These are phyloP conservation scores for Spergularia azorica DNA, from an alignment of 179 eudicot genomes.

Conservation along the genomic window DNA sequence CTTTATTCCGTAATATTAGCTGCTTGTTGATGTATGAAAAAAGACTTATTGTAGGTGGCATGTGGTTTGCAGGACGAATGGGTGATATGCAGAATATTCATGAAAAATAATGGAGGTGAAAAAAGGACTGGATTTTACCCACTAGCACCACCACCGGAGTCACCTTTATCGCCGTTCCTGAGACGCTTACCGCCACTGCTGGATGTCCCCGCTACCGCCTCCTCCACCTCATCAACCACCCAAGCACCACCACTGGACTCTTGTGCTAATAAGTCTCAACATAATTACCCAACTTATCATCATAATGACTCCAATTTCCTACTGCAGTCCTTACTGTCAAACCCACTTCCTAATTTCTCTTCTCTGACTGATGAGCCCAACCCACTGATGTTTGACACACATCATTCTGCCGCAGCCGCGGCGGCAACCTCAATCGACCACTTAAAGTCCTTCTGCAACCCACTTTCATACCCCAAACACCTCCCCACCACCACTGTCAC, in stretches of 20 bases:
- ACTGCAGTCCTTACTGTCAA: constrained; percentile 23
- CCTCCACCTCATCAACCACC: constrained; percentile 14
- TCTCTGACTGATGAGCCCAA: neutral
- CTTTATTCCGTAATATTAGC: neutral
- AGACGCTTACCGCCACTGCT: constrained; percentile 28
- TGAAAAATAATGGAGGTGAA: constrained; percentile 51
- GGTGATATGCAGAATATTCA: constrained; percentile 79
- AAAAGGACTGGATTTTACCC: constrained; percentile 34
- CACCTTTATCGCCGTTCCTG: constrained; percentile 14
- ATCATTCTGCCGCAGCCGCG: neutral
- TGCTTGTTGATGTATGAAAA: neutral
- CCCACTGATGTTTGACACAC: neutral
- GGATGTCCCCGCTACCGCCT: constrained; percentile 14
- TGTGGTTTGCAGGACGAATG: constrained; percentile 64
- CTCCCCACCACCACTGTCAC: neutral
- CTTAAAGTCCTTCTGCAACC: neutral
- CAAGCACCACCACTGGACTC: constrained; percentile 2
- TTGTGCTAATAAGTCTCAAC: neutral
- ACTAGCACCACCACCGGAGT: neutral
- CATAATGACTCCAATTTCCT: constrained; percentile 11
- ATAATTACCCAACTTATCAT: neutral
- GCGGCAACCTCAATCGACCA: neutral
- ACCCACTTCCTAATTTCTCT: constrained; percentile 27
- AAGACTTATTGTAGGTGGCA: neutral
- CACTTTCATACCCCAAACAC: neutral